Base-by-base conservation (phyloP, 371 early-diverging fungal species). In the Entomophthora muscae region DNA sequence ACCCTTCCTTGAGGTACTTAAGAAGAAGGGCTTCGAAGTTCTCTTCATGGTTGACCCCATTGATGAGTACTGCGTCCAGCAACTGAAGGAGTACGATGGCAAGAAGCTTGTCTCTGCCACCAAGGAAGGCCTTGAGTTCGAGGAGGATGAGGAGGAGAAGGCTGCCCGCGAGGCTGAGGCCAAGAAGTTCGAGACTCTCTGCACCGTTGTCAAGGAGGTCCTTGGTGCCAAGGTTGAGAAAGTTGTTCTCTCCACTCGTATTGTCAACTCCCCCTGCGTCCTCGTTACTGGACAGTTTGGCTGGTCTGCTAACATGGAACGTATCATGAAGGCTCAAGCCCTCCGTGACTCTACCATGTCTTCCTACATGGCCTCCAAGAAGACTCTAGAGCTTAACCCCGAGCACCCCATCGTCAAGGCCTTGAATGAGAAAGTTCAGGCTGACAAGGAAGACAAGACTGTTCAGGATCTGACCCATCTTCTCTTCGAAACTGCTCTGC, bases 271-370 rank as follows among this genome's bases (percentile, higher is more conserved):
- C 52, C 98, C 99, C 29, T 95, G 96, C 77, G 92, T 95, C 58
- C 83, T 99, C 66, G 91, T 95, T 70, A 95, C 98, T 59, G 93
- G 94, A 66, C 94, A 95, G 74, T 96, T 90, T 71, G 97, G 98
- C 64, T 95, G 97, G 94, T 91, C 97, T 33, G 95, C 94, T 73
- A 95, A 96, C 87, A 96, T 95, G 95, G 98, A 98, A 79, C 90
- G 95, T 78, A 97, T 99, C 86, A 98, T 98, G 95, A 94, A 90
- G 83, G 92, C 97, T 54, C 98, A 99, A 80, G 95, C 98, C 52
- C 86, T 95, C 69, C 90, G 95, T 73, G 96, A 98, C 77, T 82
- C 84, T 56, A 84, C 88, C 70, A 95, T 95, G 95, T 86, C 91
- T 54, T 76, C 87, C 55, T 96, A 95, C 89, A 93, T 95, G 95